Evolutionary conservation across 345 rosid genomes (phyloP).

Genomic region (Trapa bicornis): DNA sequence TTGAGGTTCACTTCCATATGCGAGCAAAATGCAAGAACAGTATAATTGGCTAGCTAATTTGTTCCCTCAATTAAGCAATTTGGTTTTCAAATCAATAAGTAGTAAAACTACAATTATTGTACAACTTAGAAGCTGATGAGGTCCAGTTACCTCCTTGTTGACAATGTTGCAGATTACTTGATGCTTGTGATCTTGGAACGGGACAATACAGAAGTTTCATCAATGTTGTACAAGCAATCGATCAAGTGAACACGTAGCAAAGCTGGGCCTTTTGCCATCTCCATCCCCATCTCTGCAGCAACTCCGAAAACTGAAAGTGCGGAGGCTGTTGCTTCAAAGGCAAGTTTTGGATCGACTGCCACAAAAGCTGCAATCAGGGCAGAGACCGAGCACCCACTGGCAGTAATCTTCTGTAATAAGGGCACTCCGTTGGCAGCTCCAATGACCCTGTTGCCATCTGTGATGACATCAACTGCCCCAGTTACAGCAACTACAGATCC

Average conservation of each 20-base stretch:
- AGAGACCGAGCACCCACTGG: constrained; percentile 69
- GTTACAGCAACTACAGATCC: constrained; percentile 67
- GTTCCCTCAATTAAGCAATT: neutral
- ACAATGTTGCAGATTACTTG: neutral
- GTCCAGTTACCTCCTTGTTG: neutral
- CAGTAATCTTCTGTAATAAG: constrained; percentile 83
- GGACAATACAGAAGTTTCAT: constrained; percentile 32
- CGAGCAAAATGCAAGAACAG: neutral
- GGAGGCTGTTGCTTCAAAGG: constrained; percentile 66
- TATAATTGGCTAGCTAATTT: neutral
- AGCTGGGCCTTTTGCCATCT: constrained; percentile 68
- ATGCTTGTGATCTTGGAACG: constrained; percentile 25
- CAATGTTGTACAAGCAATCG: constrained; percentile 59
- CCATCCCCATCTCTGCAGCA: constrained; percentile 80
- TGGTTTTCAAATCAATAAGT: neutral
- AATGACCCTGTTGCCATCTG: constrained; percentile 49
- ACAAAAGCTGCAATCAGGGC: constrained; percentile 74
- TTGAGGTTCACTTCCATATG: neutral
- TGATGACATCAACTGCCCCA: constrained; percentile 64
- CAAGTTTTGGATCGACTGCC: constrained; percentile 39
- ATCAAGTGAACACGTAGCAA: constrained; percentile 71
- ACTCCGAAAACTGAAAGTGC: constrained; percentile 73
- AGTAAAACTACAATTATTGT: neutral
- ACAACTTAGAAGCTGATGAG: too few species aligned
- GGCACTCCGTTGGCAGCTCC: constrained; percentile 68